phyloP scores from a whole-genome alignment of 1,284 basidiomycete genomes.

The Fomitopsis schrenkii region DNA sequence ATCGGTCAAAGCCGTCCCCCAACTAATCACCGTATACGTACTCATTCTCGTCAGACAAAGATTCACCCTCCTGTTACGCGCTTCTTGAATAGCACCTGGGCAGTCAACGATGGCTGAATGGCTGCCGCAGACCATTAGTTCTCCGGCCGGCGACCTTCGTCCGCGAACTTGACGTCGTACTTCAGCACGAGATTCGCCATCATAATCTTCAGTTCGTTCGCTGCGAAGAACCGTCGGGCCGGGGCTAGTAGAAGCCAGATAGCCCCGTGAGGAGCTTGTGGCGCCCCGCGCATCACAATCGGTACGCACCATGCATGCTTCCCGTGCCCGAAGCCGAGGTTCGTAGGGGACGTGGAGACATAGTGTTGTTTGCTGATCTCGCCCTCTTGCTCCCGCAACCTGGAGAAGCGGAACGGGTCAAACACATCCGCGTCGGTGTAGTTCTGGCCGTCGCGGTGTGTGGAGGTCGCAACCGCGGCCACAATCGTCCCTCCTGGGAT shows the following conservation, averaged over 20 bases:
- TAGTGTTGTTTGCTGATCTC: constrained; percentile 22
- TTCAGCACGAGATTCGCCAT: constrained; percentile 38
- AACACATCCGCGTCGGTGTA: constrained; percentile 38
- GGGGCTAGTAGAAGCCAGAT: constrained; percentile 23
- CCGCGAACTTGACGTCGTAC: constrained; percentile 41
- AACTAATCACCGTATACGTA: no score
- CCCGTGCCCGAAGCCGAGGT: constrained; percentile 24
- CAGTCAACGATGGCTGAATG: constrained; percentile 10
- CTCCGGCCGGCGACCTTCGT: constrained; percentile 20
- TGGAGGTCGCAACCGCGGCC: constrained; percentile 34
- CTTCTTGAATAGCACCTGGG: constrained; percentile 18
- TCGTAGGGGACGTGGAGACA: constrained; percentile 20
- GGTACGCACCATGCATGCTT: constrained; percentile 26
- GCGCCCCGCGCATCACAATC: no score
- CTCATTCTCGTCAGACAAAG: no score
- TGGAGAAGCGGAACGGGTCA: constrained; percentile 42
- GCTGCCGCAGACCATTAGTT: constrained; percentile 9
- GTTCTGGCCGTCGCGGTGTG: constrained; percentile 37
- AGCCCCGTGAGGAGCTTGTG: no score
- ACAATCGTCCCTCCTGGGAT: constrained; percentile 41
- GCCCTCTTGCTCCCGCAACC: constrained; percentile 28
- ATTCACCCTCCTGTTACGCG: neutral
- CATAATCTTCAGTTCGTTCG: constrained; percentile 40
- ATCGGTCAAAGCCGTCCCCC: no score
- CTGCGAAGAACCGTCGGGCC: constrained; percentile 46